These are phyloP conservation scores for Populus tremula DNA, from an alignment of 345 rosid species.

Conservation along the genomic window DNA sequence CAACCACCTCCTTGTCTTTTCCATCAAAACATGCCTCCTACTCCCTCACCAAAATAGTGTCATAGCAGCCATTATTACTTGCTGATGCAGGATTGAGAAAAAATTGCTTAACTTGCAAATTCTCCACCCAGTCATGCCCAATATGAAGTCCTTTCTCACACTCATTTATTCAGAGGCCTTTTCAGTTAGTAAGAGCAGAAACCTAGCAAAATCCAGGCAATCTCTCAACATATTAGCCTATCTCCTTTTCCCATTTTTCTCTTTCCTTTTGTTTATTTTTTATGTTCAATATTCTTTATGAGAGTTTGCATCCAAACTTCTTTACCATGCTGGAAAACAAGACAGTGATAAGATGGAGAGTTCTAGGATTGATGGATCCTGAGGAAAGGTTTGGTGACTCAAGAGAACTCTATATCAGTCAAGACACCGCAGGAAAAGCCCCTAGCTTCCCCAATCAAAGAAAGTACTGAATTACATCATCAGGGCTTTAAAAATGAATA, in stretches of 20 bases:
- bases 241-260: neutral
- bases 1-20: neutral
- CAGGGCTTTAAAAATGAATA: neutral
- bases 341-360: no score
- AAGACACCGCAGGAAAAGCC: neutral
- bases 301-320: neutral
- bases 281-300: neutral
- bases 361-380: neutral
- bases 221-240: neutral
- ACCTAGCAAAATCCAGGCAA: neutral
- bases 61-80: neutral
- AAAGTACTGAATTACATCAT: no score
- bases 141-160: neutral
- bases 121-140: neutral
- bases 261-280: neutral
- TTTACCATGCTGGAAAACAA: neutral
- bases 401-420: neutral
- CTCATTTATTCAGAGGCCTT: neutral
- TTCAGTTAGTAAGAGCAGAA: neutral
- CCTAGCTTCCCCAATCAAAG: neutral
- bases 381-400: no score
- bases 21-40: neutral
- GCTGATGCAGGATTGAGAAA: neutral
- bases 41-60: neutral
- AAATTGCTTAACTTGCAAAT: neutral